Conservation (phyloP, 2,329 filamentous ascomycete genomes). For the Gnomoniopsis smithogilvyi region DNA sequence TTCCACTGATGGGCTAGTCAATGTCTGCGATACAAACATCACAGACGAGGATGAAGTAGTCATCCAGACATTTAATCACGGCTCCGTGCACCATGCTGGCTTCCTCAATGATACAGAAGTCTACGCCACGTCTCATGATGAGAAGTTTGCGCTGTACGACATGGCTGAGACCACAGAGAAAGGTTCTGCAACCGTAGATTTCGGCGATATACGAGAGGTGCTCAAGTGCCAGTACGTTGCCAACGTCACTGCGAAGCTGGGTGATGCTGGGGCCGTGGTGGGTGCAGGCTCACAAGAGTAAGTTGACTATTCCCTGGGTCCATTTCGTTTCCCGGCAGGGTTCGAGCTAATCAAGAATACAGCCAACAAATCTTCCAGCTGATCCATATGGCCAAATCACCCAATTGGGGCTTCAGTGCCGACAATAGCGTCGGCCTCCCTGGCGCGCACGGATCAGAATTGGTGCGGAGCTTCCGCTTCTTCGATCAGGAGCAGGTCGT, state of each 20-base stretch:
- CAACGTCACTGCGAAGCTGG: slow-evolving; percentile 59
- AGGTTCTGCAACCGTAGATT: slow-evolving; percentile 52
- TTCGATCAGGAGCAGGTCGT: slow-evolving; percentile 57
- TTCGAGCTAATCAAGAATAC: slow-evolving; percentile 1
- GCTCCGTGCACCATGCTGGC: slow-evolving; percentile 70
- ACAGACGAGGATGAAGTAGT: slow-evolving; percentile 75
- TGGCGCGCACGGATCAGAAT: slow-evolving; percentile 61
- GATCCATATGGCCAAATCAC: slow-evolving; percentile 53
- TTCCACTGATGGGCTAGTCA: slow-evolving; percentile 77
- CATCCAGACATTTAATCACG: slow-evolving; percentile 75
- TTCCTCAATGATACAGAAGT: slow-evolving; percentile 66
- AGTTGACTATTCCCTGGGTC: no score
- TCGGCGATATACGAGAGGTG: slow-evolving; percentile 67
- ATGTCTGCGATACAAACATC: slow-evolving; percentile 69
- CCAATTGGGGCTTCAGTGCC: slow-evolving; percentile 52
- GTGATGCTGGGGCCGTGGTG: slow-evolving; percentile 56
- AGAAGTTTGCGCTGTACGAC: slow-evolving; percentile 71
- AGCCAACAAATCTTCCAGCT: slow-evolving; percentile 58
- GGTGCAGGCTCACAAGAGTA: slow-evolving; percentile 68
- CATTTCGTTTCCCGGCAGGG: slow-evolving; percentile 26
- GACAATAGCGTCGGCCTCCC: slow-evolving; percentile 56
- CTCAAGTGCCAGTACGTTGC: slow-evolving; percentile 73
- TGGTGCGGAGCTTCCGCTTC: slow-evolving; percentile 63
- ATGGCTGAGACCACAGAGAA: slow-evolving; percentile 61
- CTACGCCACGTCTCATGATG: slow-evolving; percentile 74